These are phyloP conservation scores for Insectozyma bohioensis DNA, from an alignment of 1,139 yeast genomes.

Conservation along the genomic window DNA sequence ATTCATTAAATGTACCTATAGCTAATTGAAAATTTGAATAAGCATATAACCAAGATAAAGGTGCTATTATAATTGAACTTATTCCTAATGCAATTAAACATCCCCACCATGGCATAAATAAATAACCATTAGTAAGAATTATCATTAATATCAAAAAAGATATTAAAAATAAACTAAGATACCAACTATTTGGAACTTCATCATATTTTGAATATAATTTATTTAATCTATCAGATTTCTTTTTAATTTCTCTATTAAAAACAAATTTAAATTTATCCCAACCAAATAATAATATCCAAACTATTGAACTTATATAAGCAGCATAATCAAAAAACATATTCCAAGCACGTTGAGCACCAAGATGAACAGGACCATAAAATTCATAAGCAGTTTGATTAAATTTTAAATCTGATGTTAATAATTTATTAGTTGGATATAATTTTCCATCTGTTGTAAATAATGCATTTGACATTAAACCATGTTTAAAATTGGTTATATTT, in stretches of 20 bases:
- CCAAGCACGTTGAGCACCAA: constrained; percentile 51
- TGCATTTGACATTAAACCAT: constrained; percentile 44
- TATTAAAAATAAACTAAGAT: constrained; percentile 28
- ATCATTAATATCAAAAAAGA: constrained; percentile 36
- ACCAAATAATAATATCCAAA: constrained; percentile 46
- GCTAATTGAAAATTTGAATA: constrained; percentile 54
- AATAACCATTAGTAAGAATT: constrained; percentile 34
- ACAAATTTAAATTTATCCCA: constrained; percentile 20
- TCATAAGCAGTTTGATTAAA: constrained; percentile 42
- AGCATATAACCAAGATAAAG: constrained; percentile 52
- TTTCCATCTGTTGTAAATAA: constrained; percentile 33
- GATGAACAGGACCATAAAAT: constrained; percentile 35
- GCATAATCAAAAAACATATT: constrained; percentile 54
- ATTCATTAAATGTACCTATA: constrained; percentile 52
- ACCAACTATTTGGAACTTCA: constrained; percentile 48
- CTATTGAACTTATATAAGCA: constrained; percentile 47
- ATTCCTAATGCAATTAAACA: constrained; percentile 41
- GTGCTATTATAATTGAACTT: constrained; percentile 48
- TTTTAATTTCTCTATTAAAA: constrained; percentile 13
- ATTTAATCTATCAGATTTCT: constrained; percentile 41
- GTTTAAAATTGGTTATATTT: constrained; percentile 21
- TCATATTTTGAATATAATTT: constrained; percentile 35
- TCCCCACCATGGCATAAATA: constrained; percentile 54
- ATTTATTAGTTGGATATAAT: constrained; percentile 34
- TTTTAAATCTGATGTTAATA: constrained; percentile 32